Conservation (phyloP, 2,329 filamentous ascomycete species). For the Alternaria sp. region DNA sequence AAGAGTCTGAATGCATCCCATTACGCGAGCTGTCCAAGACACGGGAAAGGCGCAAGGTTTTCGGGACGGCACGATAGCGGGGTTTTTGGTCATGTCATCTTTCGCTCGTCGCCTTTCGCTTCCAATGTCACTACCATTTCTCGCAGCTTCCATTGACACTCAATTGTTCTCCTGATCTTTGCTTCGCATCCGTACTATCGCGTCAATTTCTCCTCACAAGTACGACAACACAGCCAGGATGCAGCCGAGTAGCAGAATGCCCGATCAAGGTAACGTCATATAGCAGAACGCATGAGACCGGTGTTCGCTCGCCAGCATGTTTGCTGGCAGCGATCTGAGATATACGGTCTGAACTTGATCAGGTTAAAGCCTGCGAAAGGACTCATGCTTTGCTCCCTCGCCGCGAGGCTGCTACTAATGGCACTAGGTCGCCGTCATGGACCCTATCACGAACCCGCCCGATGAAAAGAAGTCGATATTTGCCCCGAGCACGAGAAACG, state of each 20-base stretch:
- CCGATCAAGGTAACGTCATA: slow-evolving; percentile 47
- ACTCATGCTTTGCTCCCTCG: slow-evolving; percentile 55
- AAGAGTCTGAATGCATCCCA: not conserved
- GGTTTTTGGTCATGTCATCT: not conserved
- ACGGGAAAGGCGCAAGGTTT: slow-evolving; percentile 6
- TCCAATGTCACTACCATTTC: not conserved
- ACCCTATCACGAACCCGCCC: slow-evolving; percentile 8
- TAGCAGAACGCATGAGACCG: slow-evolving; percentile 47
- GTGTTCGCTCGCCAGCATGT: slow-evolving; percentile 34
- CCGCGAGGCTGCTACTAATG: slow-evolving; percentile 40
- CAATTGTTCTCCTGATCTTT: not conserved
- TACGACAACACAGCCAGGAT: slow-evolving; percentile 40
- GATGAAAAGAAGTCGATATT: slow-evolving; percentile 23
- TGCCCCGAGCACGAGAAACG: slow-evolving; percentile 26
- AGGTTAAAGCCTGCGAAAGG: slow-evolving; percentile 61
- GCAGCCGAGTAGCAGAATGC: slow-evolving; percentile 41
- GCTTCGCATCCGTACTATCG: not conserved
- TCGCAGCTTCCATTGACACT: not conserved
- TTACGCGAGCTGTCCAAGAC: not conserved
- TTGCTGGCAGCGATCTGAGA: slow-evolving; percentile 53
- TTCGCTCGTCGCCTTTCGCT: not conserved
- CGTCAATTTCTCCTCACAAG: slow-evolving; percentile 10
- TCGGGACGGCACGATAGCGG: slow-evolving; percentile 3
- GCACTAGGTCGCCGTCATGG: slow-evolving; percentile 39
- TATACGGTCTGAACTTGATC: slow-evolving; percentile 62